phyloP scores from a whole-genome alignment of 2,329 filamentous ascomycete genomes.

The Trichoderma gracile region DNA sequence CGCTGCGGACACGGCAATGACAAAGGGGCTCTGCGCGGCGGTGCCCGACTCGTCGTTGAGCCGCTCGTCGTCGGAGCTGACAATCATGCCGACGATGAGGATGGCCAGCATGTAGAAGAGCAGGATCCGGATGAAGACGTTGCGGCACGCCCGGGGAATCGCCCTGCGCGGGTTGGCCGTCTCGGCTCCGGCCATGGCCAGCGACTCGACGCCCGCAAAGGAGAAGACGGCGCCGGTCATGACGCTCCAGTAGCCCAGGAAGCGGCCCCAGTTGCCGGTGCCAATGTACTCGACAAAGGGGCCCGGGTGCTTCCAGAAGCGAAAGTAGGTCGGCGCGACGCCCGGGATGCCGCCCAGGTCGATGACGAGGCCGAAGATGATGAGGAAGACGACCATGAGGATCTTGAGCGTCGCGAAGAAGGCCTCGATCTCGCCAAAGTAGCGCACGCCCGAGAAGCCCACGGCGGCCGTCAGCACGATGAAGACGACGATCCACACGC shows the following conservation, averaged over 20 bases:
- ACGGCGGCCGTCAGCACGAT: constrained; percentile 57
- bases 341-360: constrained; percentile 63
- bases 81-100: constrained; percentile 69
- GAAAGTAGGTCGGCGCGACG: constrained; percentile 61
- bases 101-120: constrained; percentile 66
- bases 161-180: constrained; percentile 56
- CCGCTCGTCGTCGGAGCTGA: constrained; percentile 59
- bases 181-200: constrained; percentile 64
- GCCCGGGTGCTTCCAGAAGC: constrained; percentile 69
- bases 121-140: constrained; percentile 59
- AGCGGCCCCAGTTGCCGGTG: constrained; percentile 58
- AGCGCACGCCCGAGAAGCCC: constrained; percentile 57
- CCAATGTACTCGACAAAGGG: constrained; percentile 67
- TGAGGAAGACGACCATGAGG: constrained; percentile 61
- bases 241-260: constrained; percentile 66
- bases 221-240: constrained; percentile 66
- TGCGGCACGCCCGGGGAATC: constrained; percentile 56
- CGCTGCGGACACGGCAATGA: constrained; percentile 69
- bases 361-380: constrained; percentile 62
- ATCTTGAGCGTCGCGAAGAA: constrained; percentile 57
- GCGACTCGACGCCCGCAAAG: constrained; percentile 64
- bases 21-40: constrained; percentile 61
- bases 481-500: constrained; percentile 53
- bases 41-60: constrained; percentile 49
- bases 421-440: constrained; percentile 62